Percentiles rank a stretch among this genome's conserved stretches.
phyloP scores from a whole-genome alignment of 106 monocot species.

The Dactylorhiza incarnata region DNA sequence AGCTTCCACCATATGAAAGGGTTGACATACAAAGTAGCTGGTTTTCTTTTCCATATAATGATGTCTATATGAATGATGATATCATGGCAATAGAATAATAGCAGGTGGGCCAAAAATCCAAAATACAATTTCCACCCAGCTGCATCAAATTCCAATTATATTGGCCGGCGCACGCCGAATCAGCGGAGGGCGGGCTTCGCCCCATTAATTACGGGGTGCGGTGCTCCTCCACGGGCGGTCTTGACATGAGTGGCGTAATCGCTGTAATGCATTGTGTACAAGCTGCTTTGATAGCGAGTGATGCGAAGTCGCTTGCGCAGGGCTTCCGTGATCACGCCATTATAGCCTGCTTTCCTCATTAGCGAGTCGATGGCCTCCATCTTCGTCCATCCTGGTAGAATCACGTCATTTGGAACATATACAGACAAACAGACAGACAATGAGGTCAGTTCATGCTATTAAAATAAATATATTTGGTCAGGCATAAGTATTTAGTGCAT shows the following conservation, averaged over 20 bases:
- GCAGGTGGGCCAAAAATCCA: constrained; percentile 15
- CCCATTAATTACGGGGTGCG: constrained; percentile 44
- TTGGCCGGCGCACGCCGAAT: not conserved
- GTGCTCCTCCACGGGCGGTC: constrained; percentile 26
- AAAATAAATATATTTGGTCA: not conserved
- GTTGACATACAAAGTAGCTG: not conserved
- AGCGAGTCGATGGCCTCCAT: constrained; percentile 80
- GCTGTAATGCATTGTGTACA: constrained; percentile 76
- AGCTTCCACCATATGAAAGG: not conserved
- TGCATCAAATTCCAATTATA: constrained; percentile 12
- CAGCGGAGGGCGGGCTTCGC: constrained; percentile 12
- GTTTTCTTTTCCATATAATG: not conserved
- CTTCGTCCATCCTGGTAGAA: constrained; percentile 83
- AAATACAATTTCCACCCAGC: constrained; percentile 27
- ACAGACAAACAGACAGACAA: not conserved
- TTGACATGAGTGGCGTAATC: constrained; percentile 71
- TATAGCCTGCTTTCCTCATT: constrained; percentile 91
- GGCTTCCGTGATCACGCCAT: constrained; percentile 63
- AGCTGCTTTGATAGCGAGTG: constrained; percentile 88
- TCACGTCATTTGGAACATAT: no score
- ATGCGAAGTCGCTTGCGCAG: constrained; percentile 50
- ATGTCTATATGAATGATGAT: constrained; percentile 12
- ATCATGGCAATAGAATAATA: no score
- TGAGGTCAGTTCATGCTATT: not conserved
- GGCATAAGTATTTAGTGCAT: no score